Base-by-base conservation (phyloP, 169 alveolate genomes). In the Babesia ovis region DNA sequence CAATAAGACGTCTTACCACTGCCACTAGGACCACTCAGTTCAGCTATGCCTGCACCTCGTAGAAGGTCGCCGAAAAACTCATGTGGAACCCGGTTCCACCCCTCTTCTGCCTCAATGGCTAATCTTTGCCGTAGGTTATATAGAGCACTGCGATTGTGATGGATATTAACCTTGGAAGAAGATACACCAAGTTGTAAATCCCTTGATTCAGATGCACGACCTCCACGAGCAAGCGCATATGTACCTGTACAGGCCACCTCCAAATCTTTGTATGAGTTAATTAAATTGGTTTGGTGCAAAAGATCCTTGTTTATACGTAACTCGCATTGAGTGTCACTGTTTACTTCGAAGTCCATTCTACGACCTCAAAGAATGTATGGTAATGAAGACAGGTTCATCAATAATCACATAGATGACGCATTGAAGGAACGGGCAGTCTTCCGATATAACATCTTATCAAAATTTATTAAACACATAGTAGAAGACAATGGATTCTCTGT, bases 11-110 rank as follows among this genome's bases (percentile, higher is more conserved):
- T 79, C 69, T 79, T 79, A 11, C 87, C 87, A 34, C 81, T 64
- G 0, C 87, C 87, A 45, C 87, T 79, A 20, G 83, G 35, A 32
- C 87, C 87, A 23, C 57, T 58, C n/a, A 79, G 46, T 72, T 79
- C 74, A n/a, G 77, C 68, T 12, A 79, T 79, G 20, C 87, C 87
- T 5, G 64, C 45, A 27, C 83, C 77, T 41, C 77, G 56, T 32
- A 43, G 51, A 16, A 69, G 43, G 23, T 50, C 61, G 59, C 61
- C 32, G 61, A 64, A n/a, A 64, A 48, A 46, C n/a, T 6, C 48
- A 25, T 54, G 62, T 0, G 23, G 48, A 64, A 41, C 31, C 37
- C 0, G 18, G 55, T 25, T 32, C 2, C n/a, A 35, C 31, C 42
- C 8, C 9, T 22, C 71, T 11, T 16, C 58, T 27, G 57, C 12